These are phyloP conservation scores for Atkinsonella texensis DNA, from an alignment of 2,329 filamentous ascomycete genomes.

Conservation along the genomic window DNA sequence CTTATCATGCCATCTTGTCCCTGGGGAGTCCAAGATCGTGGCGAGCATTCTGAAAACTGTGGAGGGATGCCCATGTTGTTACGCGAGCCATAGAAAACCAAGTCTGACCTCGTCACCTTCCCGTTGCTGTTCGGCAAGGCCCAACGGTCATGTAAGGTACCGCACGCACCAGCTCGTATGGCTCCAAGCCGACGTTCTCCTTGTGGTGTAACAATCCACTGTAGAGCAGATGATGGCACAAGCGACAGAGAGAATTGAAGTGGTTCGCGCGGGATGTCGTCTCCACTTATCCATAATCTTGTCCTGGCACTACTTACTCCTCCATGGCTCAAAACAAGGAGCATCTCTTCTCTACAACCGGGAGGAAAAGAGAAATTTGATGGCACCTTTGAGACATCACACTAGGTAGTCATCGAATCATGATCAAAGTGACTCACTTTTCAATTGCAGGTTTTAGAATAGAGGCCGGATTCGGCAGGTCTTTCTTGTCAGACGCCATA, in stretches of 20 bases:
- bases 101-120: not conserved
- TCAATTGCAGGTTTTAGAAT: not conserved
- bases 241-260: not conserved
- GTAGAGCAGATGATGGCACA: not conserved
- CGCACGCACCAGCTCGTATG: not conserved
- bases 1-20: too few species aligned
- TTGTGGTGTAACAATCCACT: not conserved
- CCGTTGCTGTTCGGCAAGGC: not conserved
- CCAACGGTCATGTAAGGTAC: not conserved
- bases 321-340: too few species aligned
- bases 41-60: not conserved
- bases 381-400: too few species aligned
- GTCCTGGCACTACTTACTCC: not conserved
- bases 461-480: not conserved
- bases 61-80: not conserved
- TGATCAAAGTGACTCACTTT: not conserved
- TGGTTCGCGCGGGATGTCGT: not conserved
- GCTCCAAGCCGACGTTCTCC: slow-evolving; percentile 2
- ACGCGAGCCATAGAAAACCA: not conserved
- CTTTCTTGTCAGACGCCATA: not conserved
- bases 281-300: not conserved
- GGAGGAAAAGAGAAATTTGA: too few species aligned
- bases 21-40: too few species aligned
- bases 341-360: too few species aligned
- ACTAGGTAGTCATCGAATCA: not conserved